Percentiles rank a stretch among this genome's conserved stretches.
These are phyloP conservation scores for Penicillium odoratum DNA, from an alignment of 495 filamentous ascomycete species.

Conservation along the genomic window DNA sequence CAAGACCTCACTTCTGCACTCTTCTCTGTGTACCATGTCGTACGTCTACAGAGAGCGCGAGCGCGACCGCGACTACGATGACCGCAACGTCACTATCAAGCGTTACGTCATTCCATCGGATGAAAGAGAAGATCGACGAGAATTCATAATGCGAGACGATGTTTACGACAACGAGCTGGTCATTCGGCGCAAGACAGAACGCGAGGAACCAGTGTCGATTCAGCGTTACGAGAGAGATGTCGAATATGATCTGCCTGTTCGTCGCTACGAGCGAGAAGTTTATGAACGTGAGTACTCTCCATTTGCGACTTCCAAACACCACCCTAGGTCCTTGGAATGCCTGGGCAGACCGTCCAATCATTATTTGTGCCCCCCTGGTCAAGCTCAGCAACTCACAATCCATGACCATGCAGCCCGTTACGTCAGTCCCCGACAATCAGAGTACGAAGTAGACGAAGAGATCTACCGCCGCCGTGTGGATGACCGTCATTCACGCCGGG, in stretches of 20 bases:
- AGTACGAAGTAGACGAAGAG: conserved; percentile 59
- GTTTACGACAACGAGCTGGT: conserved; percentile 47
- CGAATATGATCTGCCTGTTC: conserved; percentile 39
- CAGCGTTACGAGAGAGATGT: conserved; percentile 47
- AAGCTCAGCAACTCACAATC: conserved; percentile 75
- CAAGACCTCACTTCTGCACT: conserved; percentile 9
- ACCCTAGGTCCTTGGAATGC: conserved; percentile 68
- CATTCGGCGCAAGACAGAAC: conserved; percentile 48
- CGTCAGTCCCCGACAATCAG: conserved; percentile 61
- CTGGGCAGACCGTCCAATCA: conserved; percentile 50
- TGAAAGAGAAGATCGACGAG: conserved; percentile 40
- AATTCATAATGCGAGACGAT: conserved; percentile 43
- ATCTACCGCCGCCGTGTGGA: conserved; percentile 59
- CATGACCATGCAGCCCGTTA: conserved; percentile 76
- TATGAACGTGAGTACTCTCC: conserved; percentile 52
- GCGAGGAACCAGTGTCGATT: conserved; percentile 40
- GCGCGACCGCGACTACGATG: conserved; percentile 49
- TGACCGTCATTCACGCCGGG: conserved; percentile 30
- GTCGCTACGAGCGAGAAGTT: conserved; percentile 53
- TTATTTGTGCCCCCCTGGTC: conserved; percentile 45
- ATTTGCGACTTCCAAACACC: conserved; percentile 52
- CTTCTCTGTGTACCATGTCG: conserved; percentile 36
- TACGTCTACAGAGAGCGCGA: conserved; percentile 46
- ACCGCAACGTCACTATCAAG: conserved; percentile 47
- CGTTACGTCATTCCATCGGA: conserved; percentile 51